Conservation (phyloP, 768 basidiomycete species). For the Trametes sanguinea region DNA sequence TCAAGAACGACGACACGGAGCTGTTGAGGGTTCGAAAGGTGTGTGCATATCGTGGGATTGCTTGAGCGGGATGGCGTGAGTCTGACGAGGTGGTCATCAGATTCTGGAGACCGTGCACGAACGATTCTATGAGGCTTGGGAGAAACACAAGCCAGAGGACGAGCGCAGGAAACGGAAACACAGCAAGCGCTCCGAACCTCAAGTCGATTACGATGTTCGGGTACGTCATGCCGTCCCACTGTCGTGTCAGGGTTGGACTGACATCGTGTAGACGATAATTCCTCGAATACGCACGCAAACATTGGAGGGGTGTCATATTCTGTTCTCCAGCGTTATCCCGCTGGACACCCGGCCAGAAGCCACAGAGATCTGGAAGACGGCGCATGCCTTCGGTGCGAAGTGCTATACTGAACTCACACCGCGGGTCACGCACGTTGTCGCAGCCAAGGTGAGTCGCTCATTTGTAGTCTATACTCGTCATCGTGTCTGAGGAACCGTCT, state of each 20-base stretch:
- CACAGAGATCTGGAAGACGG: conserved; percentile 84
- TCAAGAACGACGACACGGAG: conserved; percentile 89
- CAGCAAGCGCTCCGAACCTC: conserved; percentile 33
- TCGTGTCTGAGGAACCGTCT: background rate
- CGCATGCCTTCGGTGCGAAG: conserved; percentile 85
- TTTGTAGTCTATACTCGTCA: conserved; percentile 3
- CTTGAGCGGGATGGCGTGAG: too few species aligned
- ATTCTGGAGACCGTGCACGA: conserved; percentile 80
- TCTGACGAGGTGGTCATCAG: conserved; percentile 42
- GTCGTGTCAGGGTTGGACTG: background rate
- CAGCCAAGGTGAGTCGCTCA: conserved; percentile 67
- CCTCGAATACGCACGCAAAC: conserved; percentile 75
- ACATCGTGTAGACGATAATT: conserved; percentile 70
- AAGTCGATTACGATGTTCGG: conserved; percentile 65
- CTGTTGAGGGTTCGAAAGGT: conserved; percentile 77
- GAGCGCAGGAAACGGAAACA: conserved; percentile 35
- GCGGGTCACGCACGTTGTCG: conserved; percentile 86
- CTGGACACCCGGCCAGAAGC: conserved; percentile 79
- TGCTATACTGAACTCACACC: conserved; percentile 69
- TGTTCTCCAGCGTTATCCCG: conserved; percentile 95
- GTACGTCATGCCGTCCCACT: conserved; percentile 46
- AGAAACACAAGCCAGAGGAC: conserved; percentile 36
- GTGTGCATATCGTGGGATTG: background rate
- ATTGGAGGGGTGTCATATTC: conserved; percentile 75
- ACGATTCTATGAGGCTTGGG: conserved; percentile 73